Base-by-base conservation (phyloP, 192 early-diverging fungal species). In the Phlyctochytrium arcticum region DNA sequence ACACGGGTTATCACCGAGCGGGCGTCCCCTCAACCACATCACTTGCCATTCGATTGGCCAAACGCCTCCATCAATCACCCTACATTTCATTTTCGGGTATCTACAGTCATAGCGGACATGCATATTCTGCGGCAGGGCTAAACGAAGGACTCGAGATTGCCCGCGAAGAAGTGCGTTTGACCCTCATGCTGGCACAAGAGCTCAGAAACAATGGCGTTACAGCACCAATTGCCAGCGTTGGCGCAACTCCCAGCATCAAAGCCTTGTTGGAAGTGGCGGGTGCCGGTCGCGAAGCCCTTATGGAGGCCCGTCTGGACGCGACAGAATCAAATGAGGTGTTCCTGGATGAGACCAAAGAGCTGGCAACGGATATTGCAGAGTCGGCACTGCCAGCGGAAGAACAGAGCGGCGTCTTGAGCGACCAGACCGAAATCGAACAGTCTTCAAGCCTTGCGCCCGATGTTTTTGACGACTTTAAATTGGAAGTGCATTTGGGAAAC, bases 401-500 rank as follows among this genome's bases (percentile, higher is more conserved):
- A 36, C 50, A 53, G 19, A n/a, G 15, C 15, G 32, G 12, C 21
- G 2, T 44, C 39, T n/a, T n/a, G n/a, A 19, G 39, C 0, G 39
- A 44, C 21, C n/a, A 17, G 29, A 19, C 3, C 3, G 12, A 17
- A 19, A 2, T 44, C 21, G 23, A 54, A 21, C 17, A 12, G 17
- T 17, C 7, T 26, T 6, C n/a, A n/a, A 48, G 15, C 59, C 42
- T 37, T 12, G 29, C 21, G 27, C 32, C 59, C 0, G 24, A 12
- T 24, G 36, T 27, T 8, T 50, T 35, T 6, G 33, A 54, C 1
- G 62, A 64, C 31, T 64, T 36, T 36, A 21, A 21, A 33, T 37
- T 64, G 9, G 62, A 64, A n/a, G 49, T 64, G 8, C 62, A 64
- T 42, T 23, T 54, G n/a, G 62, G 62, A 1, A 64, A 64, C 51